A percentile compares a stretch with the other conserved stretches of the same genome.
Conservation (phyloP, 805 yeast genomes). For the Grigorovia yakushimaensis region DNA sequence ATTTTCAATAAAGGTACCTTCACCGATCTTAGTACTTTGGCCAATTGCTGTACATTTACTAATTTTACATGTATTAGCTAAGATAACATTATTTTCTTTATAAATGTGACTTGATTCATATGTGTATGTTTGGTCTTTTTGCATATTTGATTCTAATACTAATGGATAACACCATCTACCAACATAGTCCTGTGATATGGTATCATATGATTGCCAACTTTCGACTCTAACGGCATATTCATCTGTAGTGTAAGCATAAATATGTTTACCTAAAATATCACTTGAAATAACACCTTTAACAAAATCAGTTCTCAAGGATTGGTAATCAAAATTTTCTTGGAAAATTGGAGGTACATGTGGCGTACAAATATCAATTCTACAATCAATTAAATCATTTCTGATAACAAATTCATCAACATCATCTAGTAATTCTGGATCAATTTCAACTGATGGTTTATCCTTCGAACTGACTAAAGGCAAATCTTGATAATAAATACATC, state of each 20-base stretch:
- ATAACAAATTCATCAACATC: constrained; percentile 64
- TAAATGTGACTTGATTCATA: constrained; percentile 82
- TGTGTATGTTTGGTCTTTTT: constrained; percentile 60
- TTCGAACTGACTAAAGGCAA: constrained; percentile 47
- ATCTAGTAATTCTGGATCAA: constrained; percentile 78
- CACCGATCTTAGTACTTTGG: constrained; percentile 63
- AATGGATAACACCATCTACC: constrained; percentile 92
- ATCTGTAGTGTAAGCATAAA: constrained; percentile 76
- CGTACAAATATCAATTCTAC: constrained; percentile 92
- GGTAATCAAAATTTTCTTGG: constrained; percentile 94
- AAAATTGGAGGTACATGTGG: constrained; percentile 91
- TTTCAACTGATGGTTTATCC: constrained; percentile 41
- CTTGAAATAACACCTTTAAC: constrained; percentile 84
- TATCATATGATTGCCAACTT: constrained; percentile 87
- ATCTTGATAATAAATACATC: constrained; percentile 78
- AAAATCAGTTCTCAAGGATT: constrained; percentile 74
- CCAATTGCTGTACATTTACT: constrained; percentile 80
- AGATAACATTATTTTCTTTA: constrained; percentile 77
- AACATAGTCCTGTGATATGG: constrained; percentile 79
- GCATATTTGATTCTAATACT: constrained; percentile 74
- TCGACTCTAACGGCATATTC: constrained; percentile 94
- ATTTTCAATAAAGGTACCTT: constrained; percentile 51
- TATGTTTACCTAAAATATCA: constrained; percentile 81
- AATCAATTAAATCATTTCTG: constrained; percentile 90
- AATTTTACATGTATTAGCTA: constrained; percentile 87